These are phyloP conservation scores for Pichia occidentalis DNA, from an alignment of 805 yeast genomes.

Conservation along the genomic window DNA sequence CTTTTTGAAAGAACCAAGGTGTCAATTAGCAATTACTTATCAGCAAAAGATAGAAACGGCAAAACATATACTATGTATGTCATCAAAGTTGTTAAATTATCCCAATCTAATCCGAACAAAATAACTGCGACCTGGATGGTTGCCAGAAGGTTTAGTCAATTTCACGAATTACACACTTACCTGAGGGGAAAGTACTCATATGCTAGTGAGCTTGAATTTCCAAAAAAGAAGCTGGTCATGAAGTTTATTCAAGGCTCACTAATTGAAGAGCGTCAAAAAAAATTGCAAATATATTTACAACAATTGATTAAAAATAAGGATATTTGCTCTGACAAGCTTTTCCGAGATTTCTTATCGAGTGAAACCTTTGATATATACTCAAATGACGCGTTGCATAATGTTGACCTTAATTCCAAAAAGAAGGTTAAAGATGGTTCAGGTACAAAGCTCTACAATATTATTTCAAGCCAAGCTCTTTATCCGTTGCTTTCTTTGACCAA, in stretches of 20 bases:
- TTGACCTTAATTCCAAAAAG: conserved; percentile 11
- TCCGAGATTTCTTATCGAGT: conserved; percentile 74
- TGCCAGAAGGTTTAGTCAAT: conserved; percentile 85
- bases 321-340: conserved; percentile 66
- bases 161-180: conserved; percentile 62
- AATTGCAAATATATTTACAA: conserved; percentile 57
- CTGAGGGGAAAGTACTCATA: conserved; percentile 46
- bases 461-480: conserved; percentile 22
- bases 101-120: conserved; percentile 25
- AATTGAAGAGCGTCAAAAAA: conserved; percentile 55
- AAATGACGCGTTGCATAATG: conserved; percentile 9
- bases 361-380: conserved; percentile 42
- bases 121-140: conserved; percentile 78
- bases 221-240: conserved; percentile 60
- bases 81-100: conserved; percentile 61
- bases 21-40: conserved; percentile 46
- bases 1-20: conserved; percentile 61
- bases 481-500: conserved; percentile 7
- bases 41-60: conserved; percentile 45
- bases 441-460: conserved; percentile 28
- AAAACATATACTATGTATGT: conserved; percentile 64
- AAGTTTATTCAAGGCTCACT: conserved; percentile 61
- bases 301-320: conserved; percentile 52
- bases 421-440: conserved; percentile 23
- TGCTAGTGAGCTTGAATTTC: conserved; percentile 45